Base-by-base conservation (phyloP, 2,329 filamentous ascomycete genomes). In the Talaromyces sp. region DNA sequence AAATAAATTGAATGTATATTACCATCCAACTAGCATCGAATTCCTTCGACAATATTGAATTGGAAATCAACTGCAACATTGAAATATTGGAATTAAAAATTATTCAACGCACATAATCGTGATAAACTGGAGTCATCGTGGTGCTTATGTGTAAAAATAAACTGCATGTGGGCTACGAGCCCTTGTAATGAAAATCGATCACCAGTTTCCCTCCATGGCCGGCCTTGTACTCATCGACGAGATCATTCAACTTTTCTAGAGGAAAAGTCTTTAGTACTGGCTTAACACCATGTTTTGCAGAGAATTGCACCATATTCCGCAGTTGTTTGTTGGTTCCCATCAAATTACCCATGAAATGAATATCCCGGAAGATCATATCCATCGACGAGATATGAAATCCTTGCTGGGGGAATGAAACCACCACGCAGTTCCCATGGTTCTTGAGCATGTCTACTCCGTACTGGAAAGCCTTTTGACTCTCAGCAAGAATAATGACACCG, bases 401-500 rank as follows among this genome's bases (percentile, higher is more conserved):
- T 32, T 63, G 58, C 46, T 77, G 74, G 0, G 78, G 78, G 65
- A 81, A 81, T 0, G 77, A 80, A 1, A 81, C 78, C 0, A 80
- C 67, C 4, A 81, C 74, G 61, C 78, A 80, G 24, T 68, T 77
- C 0, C 78, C 78, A 57, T 81, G 78, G 31, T 60, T 64, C 24
- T 58, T 59, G 19, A 63, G 60, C 60, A 62, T 50, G 17, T 63
- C 55, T 19, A 64, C 58, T 10, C 60, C 62, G 24, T 62, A 60
- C 27, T 64, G 60, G n/a, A 64, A 58, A 21, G 55, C 62, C 29
- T 49, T 26, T 56, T 64, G 62, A 26, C 59, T 59, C 51, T 64
- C 80, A 0, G 79, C 78, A 27, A 82, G 66, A 14, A 81, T 74
- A 41, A 82, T 73, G 21, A 80, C 76, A 1, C 78, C 76, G 65